A percentile compares a stretch with the other conserved stretches of the same genome.
phyloP scores from a whole-genome alignment of 1,284 basidiomycete genomes.

The Melampsora medusae region DNA sequence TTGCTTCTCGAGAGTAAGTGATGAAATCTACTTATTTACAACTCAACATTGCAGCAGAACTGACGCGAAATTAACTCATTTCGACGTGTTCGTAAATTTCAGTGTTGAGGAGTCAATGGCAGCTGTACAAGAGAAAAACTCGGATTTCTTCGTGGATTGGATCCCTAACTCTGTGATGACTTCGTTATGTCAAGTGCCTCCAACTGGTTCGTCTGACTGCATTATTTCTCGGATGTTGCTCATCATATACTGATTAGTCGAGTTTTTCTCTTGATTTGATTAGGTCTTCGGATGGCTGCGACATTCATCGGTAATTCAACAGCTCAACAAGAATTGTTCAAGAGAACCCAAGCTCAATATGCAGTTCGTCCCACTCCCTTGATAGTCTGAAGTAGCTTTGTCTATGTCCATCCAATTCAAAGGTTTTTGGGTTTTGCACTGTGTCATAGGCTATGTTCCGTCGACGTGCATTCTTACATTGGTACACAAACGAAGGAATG shows the following conservation, averaged over 20 bases:
- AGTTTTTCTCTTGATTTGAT: constrained; percentile 10
- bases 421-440: background rate
- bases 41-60: too few species aligned
- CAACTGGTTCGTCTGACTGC: constrained; percentile 13
- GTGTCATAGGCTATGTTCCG: constrained; percentile 54
- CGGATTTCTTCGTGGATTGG: constrained; percentile 55
- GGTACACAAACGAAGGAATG: constrained; percentile 57
- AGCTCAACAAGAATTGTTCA: constrained; percentile 52
- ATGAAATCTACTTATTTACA: constrained; percentile 45
- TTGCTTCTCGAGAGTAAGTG: constrained; percentile 49
- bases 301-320: constrained; percentile 56
- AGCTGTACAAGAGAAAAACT: constrained; percentile 53
- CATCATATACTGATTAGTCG: background rate
- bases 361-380: constrained; percentile 1
- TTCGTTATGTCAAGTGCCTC: constrained; percentile 51
- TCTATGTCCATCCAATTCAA: background rate
- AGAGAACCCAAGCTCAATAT: constrained; percentile 43
- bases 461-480: constrained; percentile 56
- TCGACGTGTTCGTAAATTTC: background rate
- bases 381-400: background rate
- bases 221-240: background rate
- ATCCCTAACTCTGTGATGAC: constrained; percentile 55
- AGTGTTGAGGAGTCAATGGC: constrained; percentile 54
- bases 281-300: constrained; percentile 54
- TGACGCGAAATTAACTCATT: background rate